Percentiles rank a stretch among this genome's conserved stretches.
phyloP scores from a whole-genome alignment of 169 alveolate genomes.

The Plasmodium knowlesi region DNA sequence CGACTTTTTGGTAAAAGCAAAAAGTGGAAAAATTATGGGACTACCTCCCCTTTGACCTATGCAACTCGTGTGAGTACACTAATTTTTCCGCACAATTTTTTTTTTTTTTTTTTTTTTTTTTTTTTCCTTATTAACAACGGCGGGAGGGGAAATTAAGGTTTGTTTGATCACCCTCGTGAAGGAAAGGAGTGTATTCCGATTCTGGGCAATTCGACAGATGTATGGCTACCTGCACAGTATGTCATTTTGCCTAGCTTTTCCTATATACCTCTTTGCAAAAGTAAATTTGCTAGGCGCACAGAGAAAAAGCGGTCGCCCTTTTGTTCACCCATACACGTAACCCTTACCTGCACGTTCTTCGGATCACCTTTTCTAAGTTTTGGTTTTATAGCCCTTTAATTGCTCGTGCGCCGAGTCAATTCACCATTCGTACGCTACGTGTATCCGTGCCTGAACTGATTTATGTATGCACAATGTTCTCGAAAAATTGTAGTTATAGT shows the following conservation, averaged over 20 bases:
- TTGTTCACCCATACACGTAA: not conserved
- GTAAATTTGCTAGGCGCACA: not conserved
- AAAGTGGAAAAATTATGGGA: not conserved
- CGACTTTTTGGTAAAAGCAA: not conserved
- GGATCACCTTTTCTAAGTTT: not conserved
- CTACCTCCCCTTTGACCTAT: not conserved
- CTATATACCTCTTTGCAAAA: not conserved
- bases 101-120: not conserved
- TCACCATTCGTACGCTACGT: not conserved
- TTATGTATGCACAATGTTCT: not conserved
- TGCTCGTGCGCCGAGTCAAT: not conserved
- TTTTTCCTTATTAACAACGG: not conserved
- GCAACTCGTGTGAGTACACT: not conserved
- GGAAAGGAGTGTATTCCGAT: not conserved
- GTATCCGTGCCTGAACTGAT: not conserved
- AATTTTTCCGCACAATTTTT: not conserved
- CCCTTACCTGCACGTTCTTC: not conserved
- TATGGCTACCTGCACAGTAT: not conserved
- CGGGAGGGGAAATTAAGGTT: not conserved
- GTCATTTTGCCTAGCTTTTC: not conserved
- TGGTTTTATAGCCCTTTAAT: not conserved
- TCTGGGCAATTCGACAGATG: not conserved
- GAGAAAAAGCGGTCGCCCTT: not conserved
- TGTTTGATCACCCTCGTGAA: too few relatives aligned
- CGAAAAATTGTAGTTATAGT: not conserved